Evolutionary conservation across 176 grass and related monocot species (phyloP).

Genomic region (Rhynchospora breviuscula): DNA sequence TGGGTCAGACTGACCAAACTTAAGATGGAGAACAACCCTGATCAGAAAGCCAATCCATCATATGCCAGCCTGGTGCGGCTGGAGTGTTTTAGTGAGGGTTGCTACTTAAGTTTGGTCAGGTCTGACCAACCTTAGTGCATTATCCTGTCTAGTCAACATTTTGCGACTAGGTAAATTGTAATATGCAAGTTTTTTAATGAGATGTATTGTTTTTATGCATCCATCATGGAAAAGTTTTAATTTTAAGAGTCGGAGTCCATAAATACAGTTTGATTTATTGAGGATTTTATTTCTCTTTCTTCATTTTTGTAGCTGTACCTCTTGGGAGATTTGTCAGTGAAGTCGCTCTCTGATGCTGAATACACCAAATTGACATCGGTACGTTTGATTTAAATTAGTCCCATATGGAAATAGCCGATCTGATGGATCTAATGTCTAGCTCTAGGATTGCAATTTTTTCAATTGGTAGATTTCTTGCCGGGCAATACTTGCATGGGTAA

Average conservation of each 20-base stretch:
- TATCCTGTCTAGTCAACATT: too few relatives aligned
- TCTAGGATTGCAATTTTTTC: background rate
- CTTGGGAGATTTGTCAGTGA: slow-evolving; percentile 77
- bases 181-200: background rate
- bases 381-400: slow-evolving; percentile 33
- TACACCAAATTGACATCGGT: slow-evolving; percentile 98
- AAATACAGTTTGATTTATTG: background rate
- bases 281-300: slow-evolving; percentile 4
- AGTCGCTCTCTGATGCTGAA: slow-evolving; percentile 83
- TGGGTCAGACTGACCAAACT: background rate
- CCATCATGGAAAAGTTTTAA: background rate
- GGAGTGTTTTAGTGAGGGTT: too few relatives aligned
- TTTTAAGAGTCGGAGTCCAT: background rate
- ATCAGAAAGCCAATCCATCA: background rate
- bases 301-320: slow-evolving; percentile 59
- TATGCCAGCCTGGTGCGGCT: background rate
- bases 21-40: background rate
- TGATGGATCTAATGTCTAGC: background rate
- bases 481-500: background rate
- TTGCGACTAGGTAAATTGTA: background rate
- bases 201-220: background rate
- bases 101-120: background rate
- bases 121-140: background rate
- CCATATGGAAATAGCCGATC: background rate
- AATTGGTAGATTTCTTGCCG: background rate